Base-by-base conservation (phyloP, 768 basidiomycete species). In the Psilocybe subaeruginosa region DNA sequence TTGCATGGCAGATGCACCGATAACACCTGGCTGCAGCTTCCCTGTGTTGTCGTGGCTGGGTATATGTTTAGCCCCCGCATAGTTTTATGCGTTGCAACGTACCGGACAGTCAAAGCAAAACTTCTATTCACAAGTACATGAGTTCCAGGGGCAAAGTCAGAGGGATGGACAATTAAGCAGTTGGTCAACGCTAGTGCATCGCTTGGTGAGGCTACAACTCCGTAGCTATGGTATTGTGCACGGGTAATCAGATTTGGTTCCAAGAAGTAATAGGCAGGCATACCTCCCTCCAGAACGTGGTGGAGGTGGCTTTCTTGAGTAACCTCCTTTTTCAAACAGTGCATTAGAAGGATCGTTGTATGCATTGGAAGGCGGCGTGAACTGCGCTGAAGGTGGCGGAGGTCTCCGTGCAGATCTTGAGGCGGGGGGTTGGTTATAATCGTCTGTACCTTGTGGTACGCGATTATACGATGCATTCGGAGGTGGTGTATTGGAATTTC, bases 1-100 rank as follows among this genome's bases (percentile, higher is more conserved):
- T 61, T 95, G 92, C 60, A 86, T 76, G 23, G 85, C 81, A 30
- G 91, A 90, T 5, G 88, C 87, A n/a, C 90, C 95, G 30, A 99
- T 81, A 1, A 78, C 75, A 3, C 92, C 90, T 0, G 86, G 85
- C 4, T 76, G 75, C 3, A 99, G 71, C 62, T 84, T 88, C 4
- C 85, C 85, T 1, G 92, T 91, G 61, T 89, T 86, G 67, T 96
- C 93, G 64, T 93, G 89, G 49, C 93, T 96, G 53, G 48, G 12
- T 35, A n/a, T 55, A 14, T 51, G 39, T 33, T 47, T 35, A 30
- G 48, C 56, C 17, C 35, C 4, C 9, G 9, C 48, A 23, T 37
- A 52, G 31, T 19, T 49, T 50, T 54, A 14, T 33, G 11, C 29
- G 19, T 37, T 16, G 23, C 23, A 47, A 12, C 50, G 64, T 85